Conservation (phyloP, 495 filamentous ascomycete genomes). For the Podospora pseudoanserina region DNA sequence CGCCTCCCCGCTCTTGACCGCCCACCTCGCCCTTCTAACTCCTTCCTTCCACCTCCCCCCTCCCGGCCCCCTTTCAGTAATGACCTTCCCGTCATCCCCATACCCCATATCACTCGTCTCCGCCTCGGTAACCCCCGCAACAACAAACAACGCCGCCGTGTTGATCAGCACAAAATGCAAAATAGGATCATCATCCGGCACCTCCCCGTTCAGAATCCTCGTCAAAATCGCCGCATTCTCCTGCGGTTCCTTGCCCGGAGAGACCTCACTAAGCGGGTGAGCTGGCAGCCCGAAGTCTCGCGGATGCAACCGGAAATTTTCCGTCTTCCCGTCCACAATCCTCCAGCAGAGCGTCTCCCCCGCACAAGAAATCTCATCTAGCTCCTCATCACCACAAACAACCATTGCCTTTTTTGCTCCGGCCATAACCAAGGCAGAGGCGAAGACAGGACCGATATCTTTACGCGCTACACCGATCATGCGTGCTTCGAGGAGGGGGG, state of each 20-base stretch:
- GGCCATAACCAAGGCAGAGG: slow-evolving; percentile 72
- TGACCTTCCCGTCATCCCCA: slow-evolving; percentile 62
- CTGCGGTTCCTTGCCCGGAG: slow-evolving; percentile 75
- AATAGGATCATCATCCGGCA: slow-evolving; percentile 74
- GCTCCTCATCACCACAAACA: slow-evolving; percentile 88
- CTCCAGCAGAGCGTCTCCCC: slow-evolving; percentile 85
- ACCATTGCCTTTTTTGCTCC: slow-evolving; percentile 82
- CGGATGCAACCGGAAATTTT: slow-evolving; percentile 72
- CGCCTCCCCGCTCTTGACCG: slow-evolving; percentile 75
- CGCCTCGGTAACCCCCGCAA: slow-evolving; percentile 79
- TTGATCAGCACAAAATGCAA: slow-evolving; percentile 93
- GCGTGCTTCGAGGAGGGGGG: slow-evolving; percentile 67
- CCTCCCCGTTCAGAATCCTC: slow-evolving; percentile 66
- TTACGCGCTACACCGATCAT: slow-evolving; percentile 87
- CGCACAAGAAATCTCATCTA: slow-evolving; percentile 92
- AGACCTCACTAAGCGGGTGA: slow-evolving; percentile 72
- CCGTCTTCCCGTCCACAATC: slow-evolving; percentile 57
- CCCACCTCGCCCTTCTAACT: slow-evolving; percentile 76
- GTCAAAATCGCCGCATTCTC: slow-evolving; percentile 85
- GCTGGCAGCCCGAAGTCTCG: slow-evolving; percentile 76
- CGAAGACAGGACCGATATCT: slow-evolving; percentile 81
- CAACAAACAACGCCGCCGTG: slow-evolving; percentile 79
- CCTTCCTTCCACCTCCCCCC: slow-evolving; percentile 92
- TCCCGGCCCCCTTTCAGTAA: slow-evolving; percentile 75
- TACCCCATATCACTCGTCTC: slow-evolving; percentile 69